Conservation (phyloP, 1,284 basidiomycete species). For the Puccinia coronata region DNA sequence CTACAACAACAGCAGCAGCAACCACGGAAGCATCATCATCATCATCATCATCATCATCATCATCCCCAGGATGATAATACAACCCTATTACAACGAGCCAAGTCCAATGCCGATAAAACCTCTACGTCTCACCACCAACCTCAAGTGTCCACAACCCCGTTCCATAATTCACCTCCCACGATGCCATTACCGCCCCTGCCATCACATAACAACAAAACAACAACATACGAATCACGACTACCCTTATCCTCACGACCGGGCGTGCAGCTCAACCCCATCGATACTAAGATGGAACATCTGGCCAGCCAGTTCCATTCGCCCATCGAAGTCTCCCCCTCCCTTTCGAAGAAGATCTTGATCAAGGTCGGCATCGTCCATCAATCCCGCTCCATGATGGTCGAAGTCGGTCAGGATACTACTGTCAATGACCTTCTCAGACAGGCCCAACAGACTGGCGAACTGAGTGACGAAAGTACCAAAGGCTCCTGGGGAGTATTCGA, state of each 20-base stretch:
- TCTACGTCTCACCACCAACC: no score
- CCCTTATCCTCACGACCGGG: not conserved
- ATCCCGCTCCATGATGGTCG: conserved; percentile 28
- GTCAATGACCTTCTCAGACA: conserved; percentile 24
- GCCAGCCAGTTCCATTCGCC: not conserved
- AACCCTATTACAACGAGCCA: not conserved
- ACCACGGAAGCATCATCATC: no score
- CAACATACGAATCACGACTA: not conserved
- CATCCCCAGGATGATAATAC: not conserved
- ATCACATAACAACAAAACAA: not conserved
- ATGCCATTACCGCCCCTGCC: not conserved
- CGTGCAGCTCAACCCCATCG: not conserved
- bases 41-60: no score
- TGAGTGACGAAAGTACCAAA: conserved; percentile 5
- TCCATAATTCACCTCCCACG: not conserved
- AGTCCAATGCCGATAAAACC: not conserved
- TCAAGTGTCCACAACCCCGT: not conserved
- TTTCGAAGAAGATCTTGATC: conserved; percentile 5
- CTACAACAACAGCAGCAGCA: no score
- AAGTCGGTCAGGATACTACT: conserved; percentile 17
- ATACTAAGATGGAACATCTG: not conserved
- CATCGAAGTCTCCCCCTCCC: not conserved
- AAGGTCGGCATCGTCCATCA: conserved; percentile 40
- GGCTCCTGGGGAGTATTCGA: conserved; percentile 47
- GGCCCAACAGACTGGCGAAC: not conserved